phyloP scores from a whole-genome alignment of 768 basidiomycete species.

The Pleurotus giganteus region DNA sequence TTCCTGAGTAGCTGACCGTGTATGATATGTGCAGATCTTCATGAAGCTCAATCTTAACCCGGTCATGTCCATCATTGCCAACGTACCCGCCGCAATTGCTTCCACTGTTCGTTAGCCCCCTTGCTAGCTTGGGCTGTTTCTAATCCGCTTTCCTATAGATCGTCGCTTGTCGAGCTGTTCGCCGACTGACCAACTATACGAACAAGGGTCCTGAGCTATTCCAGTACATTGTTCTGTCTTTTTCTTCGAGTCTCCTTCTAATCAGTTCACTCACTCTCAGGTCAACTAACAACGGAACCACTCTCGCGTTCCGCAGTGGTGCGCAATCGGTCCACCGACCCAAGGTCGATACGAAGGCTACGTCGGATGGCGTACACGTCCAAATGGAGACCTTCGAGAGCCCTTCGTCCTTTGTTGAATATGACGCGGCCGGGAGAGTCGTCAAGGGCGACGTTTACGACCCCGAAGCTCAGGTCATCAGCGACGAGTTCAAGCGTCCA shows the following conservation, averaged over 20 bases:
- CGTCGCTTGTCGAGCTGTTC: slow-evolving; percentile 58
- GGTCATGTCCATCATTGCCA: slow-evolving; percentile 54
- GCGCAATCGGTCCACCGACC: slow-evolving; percentile 28
- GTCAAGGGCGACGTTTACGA: slow-evolving; percentile 47
- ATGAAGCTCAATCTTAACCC: slow-evolving; percentile 53
- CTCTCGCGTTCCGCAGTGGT: slow-evolving; percentile 57
- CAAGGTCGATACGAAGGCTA: slow-evolving; percentile 28
- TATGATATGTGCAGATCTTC: slow-evolving; percentile 31
- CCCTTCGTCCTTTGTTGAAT: slow-evolving; percentile 42
- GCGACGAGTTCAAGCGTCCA: slow-evolving; percentile 63
- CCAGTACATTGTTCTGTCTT: slow-evolving; percentile 37
- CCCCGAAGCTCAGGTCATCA: slow-evolving; percentile 57
- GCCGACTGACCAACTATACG: slow-evolving; percentile 60
- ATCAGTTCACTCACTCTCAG: slow-evolving; percentile 8
- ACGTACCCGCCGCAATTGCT: slow-evolving; percentile 54
- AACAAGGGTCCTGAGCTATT: slow-evolving; percentile 48
- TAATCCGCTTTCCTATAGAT: slow-evolving; percentile 39
- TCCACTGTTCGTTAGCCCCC: slow-evolving; percentile 47
- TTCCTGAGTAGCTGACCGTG: not conserved
- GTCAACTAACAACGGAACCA: slow-evolving; percentile 48
- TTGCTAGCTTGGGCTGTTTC: not conserved
- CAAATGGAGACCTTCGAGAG: slow-evolving; percentile 34
- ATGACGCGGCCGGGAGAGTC: slow-evolving; percentile 57
- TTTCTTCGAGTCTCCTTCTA: not conserved
- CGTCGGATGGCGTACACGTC: slow-evolving; percentile 42